Evolutionary conservation across 805 yeast species (phyloP).

Genomic region (Metschnikowia matae): DNA sequence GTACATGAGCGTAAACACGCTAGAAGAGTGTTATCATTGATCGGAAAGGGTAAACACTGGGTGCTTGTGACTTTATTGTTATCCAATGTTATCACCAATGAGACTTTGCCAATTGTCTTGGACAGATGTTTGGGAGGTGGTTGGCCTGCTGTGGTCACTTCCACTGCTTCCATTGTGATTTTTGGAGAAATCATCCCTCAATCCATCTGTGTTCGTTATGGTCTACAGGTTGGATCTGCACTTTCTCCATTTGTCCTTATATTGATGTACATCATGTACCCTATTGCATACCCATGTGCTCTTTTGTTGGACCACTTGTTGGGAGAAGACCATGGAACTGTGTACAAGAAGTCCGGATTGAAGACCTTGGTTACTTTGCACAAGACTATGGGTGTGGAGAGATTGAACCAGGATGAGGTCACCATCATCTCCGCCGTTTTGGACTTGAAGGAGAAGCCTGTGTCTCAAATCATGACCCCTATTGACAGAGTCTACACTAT

Average conservation of each 20-base stretch:
- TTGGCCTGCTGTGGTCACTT: constrained; percentile 89
- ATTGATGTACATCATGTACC: constrained; percentile 87
- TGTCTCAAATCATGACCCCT: constrained; percentile 89
- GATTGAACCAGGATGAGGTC: constrained; percentile 91
- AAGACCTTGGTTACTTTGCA: constrained; percentile 92
- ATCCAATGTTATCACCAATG: constrained; percentile 89
- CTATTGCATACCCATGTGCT: constrained; percentile 89
- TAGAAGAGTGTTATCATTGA: constrained; percentile 61
- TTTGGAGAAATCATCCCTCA: constrained; percentile 98
- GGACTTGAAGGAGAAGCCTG: constrained; percentile 89
- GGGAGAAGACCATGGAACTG: constrained; percentile 96
- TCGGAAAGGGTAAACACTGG: constrained; percentile 92
- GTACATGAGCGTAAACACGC: constrained; percentile 64
- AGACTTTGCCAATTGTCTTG: constrained; percentile 87
- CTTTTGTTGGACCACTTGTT: constrained; percentile 70
- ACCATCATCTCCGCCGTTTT: constrained; percentile 92
- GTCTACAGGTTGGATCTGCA: constrained; percentile 84
- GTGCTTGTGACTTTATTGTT: constrained; percentile 82
- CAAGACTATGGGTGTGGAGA: constrained; percentile 90
- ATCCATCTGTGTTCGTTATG: constrained; percentile 87
- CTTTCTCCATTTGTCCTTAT: constrained; percentile 83
- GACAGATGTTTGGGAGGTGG: constrained; percentile 96
- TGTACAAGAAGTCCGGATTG: constrained; percentile 87
- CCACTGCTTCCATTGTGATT: constrained; percentile 89
- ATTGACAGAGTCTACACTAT: constrained; percentile 84